Evolutionary conservation across 768 basidiomycete genomes (phyloP).

Genomic region (Naganishia onofrii): DNA sequence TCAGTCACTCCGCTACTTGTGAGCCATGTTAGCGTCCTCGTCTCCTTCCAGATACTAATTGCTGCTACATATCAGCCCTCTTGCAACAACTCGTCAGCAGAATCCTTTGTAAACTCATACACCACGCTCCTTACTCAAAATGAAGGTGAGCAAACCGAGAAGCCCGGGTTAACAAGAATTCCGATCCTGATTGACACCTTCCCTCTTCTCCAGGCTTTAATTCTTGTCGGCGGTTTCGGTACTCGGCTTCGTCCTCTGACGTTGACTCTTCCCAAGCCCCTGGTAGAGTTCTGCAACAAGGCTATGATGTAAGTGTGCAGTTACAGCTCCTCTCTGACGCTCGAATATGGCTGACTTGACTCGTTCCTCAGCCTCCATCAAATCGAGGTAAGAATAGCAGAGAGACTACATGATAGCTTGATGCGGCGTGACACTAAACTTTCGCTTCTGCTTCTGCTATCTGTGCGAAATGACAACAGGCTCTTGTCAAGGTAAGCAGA

Average conservation of each 20-base stretch:
- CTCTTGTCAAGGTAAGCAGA: constrained; percentile 51
- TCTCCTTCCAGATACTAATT: background rate
- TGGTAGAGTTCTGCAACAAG: constrained; percentile 56
- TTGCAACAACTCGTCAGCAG: background rate
- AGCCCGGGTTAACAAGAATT: background rate
- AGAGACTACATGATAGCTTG: background rate
- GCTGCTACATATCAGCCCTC: background rate
- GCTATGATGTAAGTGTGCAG: constrained; percentile 52
- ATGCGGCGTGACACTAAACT: background rate
- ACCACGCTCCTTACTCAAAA: background rate
- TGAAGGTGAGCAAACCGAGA: constrained; percentile 6
- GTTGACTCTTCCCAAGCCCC: constrained; percentile 56
- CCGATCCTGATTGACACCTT: background rate
- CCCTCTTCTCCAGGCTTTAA: constrained; percentile 50
- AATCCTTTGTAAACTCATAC: background rate
- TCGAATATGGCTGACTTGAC: background rate
- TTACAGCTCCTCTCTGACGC: background rate
- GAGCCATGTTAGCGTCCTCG: background rate
- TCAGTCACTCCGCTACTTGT: background rate
- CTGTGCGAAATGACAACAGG: constrained; percentile 33
- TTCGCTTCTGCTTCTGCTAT: background rate
- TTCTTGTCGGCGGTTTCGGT: constrained; percentile 58
- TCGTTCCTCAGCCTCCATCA: constrained; percentile 54
- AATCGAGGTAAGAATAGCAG: constrained; percentile 47
- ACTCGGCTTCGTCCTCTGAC: constrained; percentile 57